Evolutionary conservation across 2,329 filamentous ascomycete species (phyloP), one percentile per base, ranked within the genome.

Genomic region (Leptographium radiaticola): DNA sequence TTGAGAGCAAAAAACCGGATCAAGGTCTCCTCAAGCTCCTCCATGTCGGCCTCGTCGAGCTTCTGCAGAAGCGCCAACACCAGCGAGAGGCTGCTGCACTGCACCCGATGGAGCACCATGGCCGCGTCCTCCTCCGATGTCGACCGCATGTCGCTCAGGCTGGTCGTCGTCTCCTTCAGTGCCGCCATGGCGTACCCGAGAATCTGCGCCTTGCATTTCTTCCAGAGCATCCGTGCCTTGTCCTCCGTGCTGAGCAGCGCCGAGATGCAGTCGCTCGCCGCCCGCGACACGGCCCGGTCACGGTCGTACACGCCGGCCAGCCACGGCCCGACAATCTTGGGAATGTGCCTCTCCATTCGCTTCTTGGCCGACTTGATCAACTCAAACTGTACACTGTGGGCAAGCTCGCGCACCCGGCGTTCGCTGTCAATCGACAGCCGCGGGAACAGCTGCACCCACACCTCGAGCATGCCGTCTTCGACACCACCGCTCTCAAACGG

Each of bases 341-440:
- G 82, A 57, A 98, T 75, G 61, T 85, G 77, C 58, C 80, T 87
- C 58, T 88, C 89, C 70, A 95, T 87, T 57, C 89, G 81, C 73
- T 93, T 95, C 49, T 89, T 86, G 6, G 77, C 75, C 5, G 78
- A 79, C 59, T 75, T 76, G 62, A 83, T 69, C 13, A 84, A 68
- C 59, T 78, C 75, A 58, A 75, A 71, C 62, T 94, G 89, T 30
- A 95, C 66, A 12, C 70, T 74, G 65, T 97, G 91, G 18, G 90
- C 81, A 45, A 93, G 78, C 67, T 96, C 90, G 58, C 93, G 87
- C 38, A 96, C 91, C 56, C 87, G 81, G 49, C 89, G 85, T 48
- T 87, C 83, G 65, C 87, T 88, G 67, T 97, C 91, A 70, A 97
- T 94, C 18, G 91, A 93, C 39, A 84, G 79, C 56, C 90, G 86